These are phyloP conservation scores for Metschnikowia dekortorum DNA, from an alignment of 805 yeast species.

Conservation along the genomic window DNA sequence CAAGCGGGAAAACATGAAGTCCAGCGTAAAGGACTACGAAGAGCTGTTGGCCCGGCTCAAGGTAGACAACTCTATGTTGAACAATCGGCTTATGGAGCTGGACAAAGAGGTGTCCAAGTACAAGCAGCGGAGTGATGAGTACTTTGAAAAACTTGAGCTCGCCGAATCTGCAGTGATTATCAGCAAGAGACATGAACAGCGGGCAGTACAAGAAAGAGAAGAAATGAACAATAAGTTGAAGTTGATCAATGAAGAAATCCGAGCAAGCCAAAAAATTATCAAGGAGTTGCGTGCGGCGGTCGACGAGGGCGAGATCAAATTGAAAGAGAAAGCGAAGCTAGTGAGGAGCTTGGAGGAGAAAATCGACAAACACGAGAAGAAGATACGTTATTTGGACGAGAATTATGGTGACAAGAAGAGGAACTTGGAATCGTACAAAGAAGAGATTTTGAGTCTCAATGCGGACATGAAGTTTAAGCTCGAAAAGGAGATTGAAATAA, in stretches of 20 bases:
- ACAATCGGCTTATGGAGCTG: slow-evolving; percentile 48
- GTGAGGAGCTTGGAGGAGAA: slow-evolving; percentile 9
- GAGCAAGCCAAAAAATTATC: slow-evolving; percentile 49
- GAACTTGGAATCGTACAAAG: slow-evolving; percentile 31
- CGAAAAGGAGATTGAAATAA: slow-evolving; percentile 61
- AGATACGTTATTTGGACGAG: slow-evolving; percentile 20
- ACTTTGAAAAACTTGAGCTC: slow-evolving; percentile 65
- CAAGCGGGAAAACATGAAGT: slow-evolving; percentile 39
- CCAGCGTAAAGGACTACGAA: slow-evolving; percentile 32
- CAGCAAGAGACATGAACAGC: slow-evolving; percentile 58
- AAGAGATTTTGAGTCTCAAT: slow-evolving; percentile 52
- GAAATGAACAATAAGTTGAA: slow-evolving; percentile 55
- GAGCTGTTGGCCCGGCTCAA: slow-evolving; percentile 46
- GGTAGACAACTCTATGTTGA: slow-evolving; percentile 53
- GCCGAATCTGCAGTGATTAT: slow-evolving; percentile 71
- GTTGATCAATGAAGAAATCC: slow-evolving; percentile 49
- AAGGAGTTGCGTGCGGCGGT: slow-evolving; percentile 35
- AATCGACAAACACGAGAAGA: slow-evolving; percentile 21
- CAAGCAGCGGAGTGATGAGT: slow-evolving; percentile 69
- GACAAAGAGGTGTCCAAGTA: slow-evolving; percentile 44
- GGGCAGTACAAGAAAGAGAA: slow-evolving; percentile 45
- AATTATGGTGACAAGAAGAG: slow-evolving; percentile 22
- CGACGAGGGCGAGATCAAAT: slow-evolving; percentile 25
- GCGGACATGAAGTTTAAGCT: slow-evolving; percentile 50
- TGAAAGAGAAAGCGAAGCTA: slow-evolving; percentile 17